Evolutionary conservation across 192 early-diverging fungal genomes (phyloP), one percentile per base, ranked within the genome.

Genomic region (Coemansia guatemalensis): DNA sequence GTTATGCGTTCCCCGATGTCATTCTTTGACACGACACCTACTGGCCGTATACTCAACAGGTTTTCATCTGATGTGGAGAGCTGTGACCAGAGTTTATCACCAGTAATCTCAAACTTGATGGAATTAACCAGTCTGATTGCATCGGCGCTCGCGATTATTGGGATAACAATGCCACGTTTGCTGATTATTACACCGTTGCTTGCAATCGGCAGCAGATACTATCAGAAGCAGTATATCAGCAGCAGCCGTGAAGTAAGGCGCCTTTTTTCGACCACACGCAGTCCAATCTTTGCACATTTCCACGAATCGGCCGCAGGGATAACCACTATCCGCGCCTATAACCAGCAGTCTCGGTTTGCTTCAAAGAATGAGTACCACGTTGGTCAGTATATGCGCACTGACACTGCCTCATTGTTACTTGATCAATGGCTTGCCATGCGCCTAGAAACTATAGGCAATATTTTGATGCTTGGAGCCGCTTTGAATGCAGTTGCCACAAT

Each of bases 221-320:
- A 89, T 1, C 90, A 92, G 49, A 53, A 75, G 22, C 81, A 90
- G 55, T 97, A 95, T 69, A 83, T 90, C n/a, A 72, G 82, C 3
- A 86, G 88, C 12, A 90, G 88, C 4, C 89, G 93, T 26, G 93
- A 96, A 77, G 59, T 96, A 53, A 91, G 93, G 60, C 89, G 91
- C n/a, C 71, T 97, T 9, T 91, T 94, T 60, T 90, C 89, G 0
- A 82, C 92, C 22, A 75, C 90, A n/a, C 84, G 89, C n/a, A 88
- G 87, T 4, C 90, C 93, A 8, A 75, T 95, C 8, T 93, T 90
- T 65, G 85, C 93, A 0, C 90, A 90, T 60, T 86, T 96, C 61
- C 82, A 87, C 20, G 92, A 94, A 59, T 85, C 90, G 0, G 67
- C 94, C 27, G 85, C 74, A 22, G 95, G 95, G 0, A 54, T 94